Evolutionary conservation across 352 stramenopile genomes (phyloP).

Genomic region (Phytophthora nicotianae): DNA sequence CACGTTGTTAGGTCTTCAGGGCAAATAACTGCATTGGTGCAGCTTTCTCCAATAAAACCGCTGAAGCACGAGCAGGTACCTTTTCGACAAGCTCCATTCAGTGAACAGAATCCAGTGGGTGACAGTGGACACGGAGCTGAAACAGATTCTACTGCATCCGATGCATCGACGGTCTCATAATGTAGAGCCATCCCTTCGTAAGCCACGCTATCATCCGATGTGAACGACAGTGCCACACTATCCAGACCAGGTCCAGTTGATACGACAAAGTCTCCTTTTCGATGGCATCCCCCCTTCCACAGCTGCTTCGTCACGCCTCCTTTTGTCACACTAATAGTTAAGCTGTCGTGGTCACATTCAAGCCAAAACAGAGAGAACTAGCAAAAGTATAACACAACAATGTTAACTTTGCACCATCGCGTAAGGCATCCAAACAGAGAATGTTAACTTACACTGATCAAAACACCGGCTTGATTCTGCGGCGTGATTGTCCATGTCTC

Average conservation of each 20-base stretch:
- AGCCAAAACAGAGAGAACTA: constrained; percentile 58
- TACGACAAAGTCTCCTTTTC: constrained; percentile 47
- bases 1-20: constrained; percentile 41
- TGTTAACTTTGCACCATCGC: not conserved
- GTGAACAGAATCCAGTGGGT: constrained; percentile 36
- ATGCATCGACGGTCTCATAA: constrained; percentile 37
- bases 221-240: constrained; percentile 43
- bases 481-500: constrained; percentile 53
- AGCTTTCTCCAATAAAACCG: constrained; percentile 69
- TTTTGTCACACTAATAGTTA: constrained; percentile 33
- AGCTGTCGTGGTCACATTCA: constrained; percentile 61
- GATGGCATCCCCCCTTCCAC: constrained; percentile 60
- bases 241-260: constrained; percentile 35
- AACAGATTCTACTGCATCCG: constrained; percentile 1
- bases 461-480: constrained; percentile 19
- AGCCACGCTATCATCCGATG: constrained; percentile 46
- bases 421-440: not conserved
- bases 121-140: constrained; percentile 47
- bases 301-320: constrained; percentile 23
- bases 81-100: constrained; percentile 52
- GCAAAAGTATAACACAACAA: not conserved
- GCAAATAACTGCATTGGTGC: constrained; percentile 60
- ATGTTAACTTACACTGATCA: constrained; percentile 57
- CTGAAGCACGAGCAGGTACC: constrained; percentile 57
- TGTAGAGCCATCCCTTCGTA: constrained; percentile 51